These are phyloP conservation scores for Poteriospumella lacustris DNA, from an alignment of 108 stramenopile species.

Conservation along the genomic window DNA sequence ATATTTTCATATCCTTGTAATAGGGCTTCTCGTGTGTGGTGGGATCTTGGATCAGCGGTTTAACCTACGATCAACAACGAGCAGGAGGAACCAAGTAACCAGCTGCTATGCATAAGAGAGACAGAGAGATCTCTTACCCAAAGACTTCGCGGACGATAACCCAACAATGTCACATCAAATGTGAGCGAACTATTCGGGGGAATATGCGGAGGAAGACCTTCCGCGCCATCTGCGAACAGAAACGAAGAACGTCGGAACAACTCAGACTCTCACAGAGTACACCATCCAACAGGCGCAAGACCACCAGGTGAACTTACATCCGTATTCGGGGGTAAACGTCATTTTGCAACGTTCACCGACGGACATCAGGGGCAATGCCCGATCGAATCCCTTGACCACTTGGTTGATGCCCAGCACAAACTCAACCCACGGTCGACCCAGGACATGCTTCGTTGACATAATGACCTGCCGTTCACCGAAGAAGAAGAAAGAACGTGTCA, in stretches of 20 bases:
- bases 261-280: neutral
- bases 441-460: conserved; percentile 13
- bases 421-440: conserved; percentile 23
- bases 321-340: conserved; percentile 3
- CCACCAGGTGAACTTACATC: neutral
- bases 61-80: no score
- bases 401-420: conserved; percentile 17
- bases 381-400: conserved; percentile 29
- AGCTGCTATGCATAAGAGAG: no score
- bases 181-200: neutral
- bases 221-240: neutral
- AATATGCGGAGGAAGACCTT: conserved; percentile 20
- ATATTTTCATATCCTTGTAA: neutral
- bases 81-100: no score
- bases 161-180: conserved; percentile 29
- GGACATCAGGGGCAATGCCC: conserved; percentile 19
- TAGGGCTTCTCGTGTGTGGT: conserved; percentile 1
- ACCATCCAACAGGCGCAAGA: neutral
- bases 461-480: neutral
- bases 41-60: neutral
- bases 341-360: conserved; percentile 14
- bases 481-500: neutral
- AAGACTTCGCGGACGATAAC: neutral
- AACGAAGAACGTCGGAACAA: neutral
- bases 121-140: no score